Conservation (phyloP, 2,329 filamentous ascomycete species). For the Arthrobotrys sinensis region DNA sequence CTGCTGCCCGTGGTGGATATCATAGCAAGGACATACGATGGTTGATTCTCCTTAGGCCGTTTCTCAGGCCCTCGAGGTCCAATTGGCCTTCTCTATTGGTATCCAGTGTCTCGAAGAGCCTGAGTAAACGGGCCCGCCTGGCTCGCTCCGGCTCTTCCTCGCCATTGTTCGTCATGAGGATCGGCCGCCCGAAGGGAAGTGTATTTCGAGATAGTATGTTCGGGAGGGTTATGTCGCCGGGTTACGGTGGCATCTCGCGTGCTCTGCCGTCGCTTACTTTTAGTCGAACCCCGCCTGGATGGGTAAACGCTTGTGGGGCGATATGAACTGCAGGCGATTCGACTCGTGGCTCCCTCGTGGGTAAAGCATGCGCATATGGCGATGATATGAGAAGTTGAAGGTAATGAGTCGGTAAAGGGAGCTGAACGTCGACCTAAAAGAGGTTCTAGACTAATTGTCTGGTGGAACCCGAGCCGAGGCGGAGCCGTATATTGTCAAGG, state of each 20-base stretch:
- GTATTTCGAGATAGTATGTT: slow-evolving; percentile 10
- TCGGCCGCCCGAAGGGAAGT: slow-evolving; percentile 5
- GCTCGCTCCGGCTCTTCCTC: slow-evolving; percentile 52
- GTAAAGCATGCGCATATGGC: slow-evolving; percentile 7
- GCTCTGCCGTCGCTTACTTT: slow-evolving; percentile 32
- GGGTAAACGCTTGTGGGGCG: slow-evolving; percentile 17
- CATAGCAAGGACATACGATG: slow-evolving; percentile 77
- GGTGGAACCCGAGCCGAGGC: slow-evolving; percentile 18
- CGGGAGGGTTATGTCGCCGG: slow-evolving; percentile 14
- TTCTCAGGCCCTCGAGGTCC: slow-evolving; percentile 86
- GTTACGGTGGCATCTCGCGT: slow-evolving; percentile 54
- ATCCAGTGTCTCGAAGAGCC: slow-evolving; percentile 87
- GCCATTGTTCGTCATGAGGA: slow-evolving; percentile 45
- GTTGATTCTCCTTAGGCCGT: slow-evolving; percentile 87
- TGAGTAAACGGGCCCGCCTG: slow-evolving; percentile 84
- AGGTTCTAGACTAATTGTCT: slow-evolving; percentile 5
- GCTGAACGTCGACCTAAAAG: slow-evolving; percentile 17
- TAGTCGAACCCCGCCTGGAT: slow-evolving; percentile 30
- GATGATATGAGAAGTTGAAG: neutral
- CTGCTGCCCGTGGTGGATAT: slow-evolving; percentile 39
- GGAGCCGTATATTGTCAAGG: slow-evolving; percentile 6
- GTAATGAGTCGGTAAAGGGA: neutral
- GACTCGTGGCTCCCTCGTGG: slow-evolving; percentile 15
- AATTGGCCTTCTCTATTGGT: slow-evolving; percentile 82
- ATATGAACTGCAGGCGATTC: slow-evolving; percentile 7